A percentile compares a stretch with the other conserved stretches of the same genome.
Conservation (phyloP, 441 rosid species). For the Codiaeum variegatum region DNA sequence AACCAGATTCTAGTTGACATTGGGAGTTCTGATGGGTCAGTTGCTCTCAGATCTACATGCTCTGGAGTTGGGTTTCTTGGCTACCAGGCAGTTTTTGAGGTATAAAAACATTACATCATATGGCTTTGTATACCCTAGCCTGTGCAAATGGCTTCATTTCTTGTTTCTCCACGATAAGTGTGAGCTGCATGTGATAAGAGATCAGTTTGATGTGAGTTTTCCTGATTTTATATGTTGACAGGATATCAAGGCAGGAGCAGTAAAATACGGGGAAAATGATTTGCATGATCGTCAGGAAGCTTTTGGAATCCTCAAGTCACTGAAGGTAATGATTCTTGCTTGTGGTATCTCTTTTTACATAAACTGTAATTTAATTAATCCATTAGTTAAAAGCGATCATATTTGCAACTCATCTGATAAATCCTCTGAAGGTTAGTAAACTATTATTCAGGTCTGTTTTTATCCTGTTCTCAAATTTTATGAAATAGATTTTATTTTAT, state of each 20-base stretch:
- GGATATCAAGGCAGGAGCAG: slow-evolving; percentile 64
- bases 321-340: slow-evolving; percentile 48
- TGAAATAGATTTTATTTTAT: background rate
- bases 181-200: background rate
- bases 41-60: slow-evolving; percentile 69
- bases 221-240: slow-evolving; percentile 26
- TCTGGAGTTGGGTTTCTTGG: slow-evolving; percentile 72
- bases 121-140: background rate
- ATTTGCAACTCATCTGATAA: background rate
- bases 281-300: slow-evolving; percentile 38
- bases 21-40: slow-evolving; percentile 51
- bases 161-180: background rate
- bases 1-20: slow-evolving; percentile 75
- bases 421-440: background rate
- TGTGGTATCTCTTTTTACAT: slow-evolving; percentile 9
- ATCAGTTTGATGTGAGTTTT: slow-evolving; percentile 8
- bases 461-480: background rate
- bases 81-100: slow-evolving; percentile 83
- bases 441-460: background rate
- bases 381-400: background rate
- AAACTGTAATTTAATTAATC: background rate
- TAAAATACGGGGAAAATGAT: slow-evolving; percentile 47
- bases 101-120: slow-evolving; percentile 26
- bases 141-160: slow-evolving; percentile 15
- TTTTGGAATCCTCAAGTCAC: slow-evolving; percentile 50